Percentiles rank a stretch among this genome's conserved stretches.
Evolutionary conservation across 106 monocot species (phyloP).

Genomic region (Dioscorea zingiberensis): DNA sequence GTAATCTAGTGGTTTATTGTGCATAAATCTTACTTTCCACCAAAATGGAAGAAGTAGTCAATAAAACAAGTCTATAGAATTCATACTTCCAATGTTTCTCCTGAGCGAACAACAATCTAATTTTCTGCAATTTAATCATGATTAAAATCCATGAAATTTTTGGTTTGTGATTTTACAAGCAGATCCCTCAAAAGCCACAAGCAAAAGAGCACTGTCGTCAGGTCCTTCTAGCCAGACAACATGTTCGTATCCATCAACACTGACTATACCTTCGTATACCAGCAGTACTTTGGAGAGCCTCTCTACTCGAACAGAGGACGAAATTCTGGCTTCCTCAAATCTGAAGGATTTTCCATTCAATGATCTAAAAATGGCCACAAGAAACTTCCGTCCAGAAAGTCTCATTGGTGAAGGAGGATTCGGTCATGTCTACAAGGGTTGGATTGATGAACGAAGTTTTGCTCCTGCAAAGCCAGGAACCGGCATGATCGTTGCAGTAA

Average conservation of each 20-base stretch:
- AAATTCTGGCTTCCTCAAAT: conserved; percentile 59
- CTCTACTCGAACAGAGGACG: conserved; percentile 60
- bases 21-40: no score
- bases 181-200: conserved; percentile 34
- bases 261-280: conserved; percentile 4
- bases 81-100: no score
- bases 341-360: conserved; percentile 54
- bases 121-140: no score
- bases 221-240: conserved; percentile 27
- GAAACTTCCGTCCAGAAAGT: conserved; percentile 74
- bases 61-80: no score
- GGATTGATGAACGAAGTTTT: conserved; percentile 71
- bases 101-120: no score
- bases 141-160: no score
- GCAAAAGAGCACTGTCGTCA: conserved; percentile 35
- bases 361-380: conserved; percentile 69
- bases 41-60: no score
- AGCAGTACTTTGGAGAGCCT: conserved; percentile 11
- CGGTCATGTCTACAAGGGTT: conserved; percentile 87
- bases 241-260: conserved; percentile 19
- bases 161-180: no score
- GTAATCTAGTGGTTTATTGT: no score
- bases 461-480: conserved; percentile 51
- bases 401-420: conserved; percentile 92
- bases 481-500: conserved; percentile 79